These are phyloP conservation scores for Polysphondylium violaceum DNA, from an alignment of 78 protist species.

Conservation along the genomic window DNA sequence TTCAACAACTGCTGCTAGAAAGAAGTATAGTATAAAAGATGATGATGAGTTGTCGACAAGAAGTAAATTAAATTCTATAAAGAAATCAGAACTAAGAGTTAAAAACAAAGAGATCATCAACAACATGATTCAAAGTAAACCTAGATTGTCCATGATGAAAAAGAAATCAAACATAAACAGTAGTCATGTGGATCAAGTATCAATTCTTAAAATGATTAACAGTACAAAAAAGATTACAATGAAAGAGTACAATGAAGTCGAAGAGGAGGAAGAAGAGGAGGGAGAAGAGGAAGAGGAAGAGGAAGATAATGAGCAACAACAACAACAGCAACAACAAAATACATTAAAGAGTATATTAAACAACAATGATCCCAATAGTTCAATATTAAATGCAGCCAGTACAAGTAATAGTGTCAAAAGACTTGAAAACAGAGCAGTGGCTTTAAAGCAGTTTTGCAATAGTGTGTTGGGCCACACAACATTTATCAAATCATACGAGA, in stretches of 20 bases:
- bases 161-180: too few species aligned
- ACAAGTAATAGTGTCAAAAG: not conserved
- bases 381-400: constrained; percentile 7
- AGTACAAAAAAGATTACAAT: too few species aligned
- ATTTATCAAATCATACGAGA: not conserved
- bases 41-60: not conserved
- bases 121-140: not conserved
- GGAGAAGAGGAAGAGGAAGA: too few species aligned
- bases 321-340: not conserved
- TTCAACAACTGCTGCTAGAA: not conserved
- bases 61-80: constrained; percentile 16
- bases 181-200: too few species aligned
- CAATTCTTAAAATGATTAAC: too few species aligned
- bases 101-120: constrained; percentile 15
- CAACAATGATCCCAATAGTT: constrained; percentile 2
- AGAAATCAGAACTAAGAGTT: constrained; percentile 13
- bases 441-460: not conserved
- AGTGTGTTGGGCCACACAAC: not conserved
- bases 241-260: too few species aligned
- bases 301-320: not conserved
- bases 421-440: not conserved
- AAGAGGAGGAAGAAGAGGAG: too few species aligned
- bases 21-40: not conserved
- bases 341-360: not conserved
- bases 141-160: too few species aligned